These are phyloP conservation scores for Pseudophaeomoniella oleicola DNA, from an alignment of 2,329 filamentous ascomycete genomes.

Conservation along the genomic window DNA sequence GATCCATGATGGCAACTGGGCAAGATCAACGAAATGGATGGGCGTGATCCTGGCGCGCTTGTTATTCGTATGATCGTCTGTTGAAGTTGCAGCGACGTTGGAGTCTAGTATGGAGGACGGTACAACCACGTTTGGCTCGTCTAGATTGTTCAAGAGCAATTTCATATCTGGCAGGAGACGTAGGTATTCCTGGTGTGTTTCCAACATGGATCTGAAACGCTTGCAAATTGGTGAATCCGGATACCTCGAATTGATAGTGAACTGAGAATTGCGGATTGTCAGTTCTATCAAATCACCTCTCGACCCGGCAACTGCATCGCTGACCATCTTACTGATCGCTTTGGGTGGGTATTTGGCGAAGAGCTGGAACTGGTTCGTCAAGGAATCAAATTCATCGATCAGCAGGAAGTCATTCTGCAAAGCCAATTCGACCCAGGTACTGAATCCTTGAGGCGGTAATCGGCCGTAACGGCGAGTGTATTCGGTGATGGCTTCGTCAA, in stretches of 20 bases:
- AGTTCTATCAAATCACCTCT: background rate
- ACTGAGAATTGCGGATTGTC: background rate
- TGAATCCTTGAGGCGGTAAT: background rate
- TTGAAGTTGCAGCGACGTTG: background rate
- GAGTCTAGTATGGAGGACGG: background rate
- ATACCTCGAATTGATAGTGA: background rate
- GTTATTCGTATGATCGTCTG: background rate
- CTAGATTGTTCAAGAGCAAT: constrained; percentile 1
- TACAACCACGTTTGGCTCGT: constrained; percentile 3
- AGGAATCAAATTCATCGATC: constrained; percentile 1
- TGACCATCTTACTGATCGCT: background rate
- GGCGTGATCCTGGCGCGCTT: background rate
- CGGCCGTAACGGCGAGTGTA: background rate
- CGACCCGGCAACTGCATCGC: background rate
- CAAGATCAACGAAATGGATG: background rate
- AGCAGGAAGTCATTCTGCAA: background rate
- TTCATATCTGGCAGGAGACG: constrained; percentile 3
- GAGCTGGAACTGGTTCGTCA: constrained; percentile 2
- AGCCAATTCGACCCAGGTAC: background rate
- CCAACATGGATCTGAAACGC: background rate
- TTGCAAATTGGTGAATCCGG: background rate
- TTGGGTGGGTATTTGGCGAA: constrained; percentile 1
- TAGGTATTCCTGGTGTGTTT: background rate
- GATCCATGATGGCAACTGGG: constrained; percentile 1
- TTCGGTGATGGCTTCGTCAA: background rate